A percentile compares a stretch with the other conserved stretches of the same genome.
phyloP scores from a whole-genome alignment of 2,329 filamentous ascomycete genomes.

The Massarina eburnea region DNA sequence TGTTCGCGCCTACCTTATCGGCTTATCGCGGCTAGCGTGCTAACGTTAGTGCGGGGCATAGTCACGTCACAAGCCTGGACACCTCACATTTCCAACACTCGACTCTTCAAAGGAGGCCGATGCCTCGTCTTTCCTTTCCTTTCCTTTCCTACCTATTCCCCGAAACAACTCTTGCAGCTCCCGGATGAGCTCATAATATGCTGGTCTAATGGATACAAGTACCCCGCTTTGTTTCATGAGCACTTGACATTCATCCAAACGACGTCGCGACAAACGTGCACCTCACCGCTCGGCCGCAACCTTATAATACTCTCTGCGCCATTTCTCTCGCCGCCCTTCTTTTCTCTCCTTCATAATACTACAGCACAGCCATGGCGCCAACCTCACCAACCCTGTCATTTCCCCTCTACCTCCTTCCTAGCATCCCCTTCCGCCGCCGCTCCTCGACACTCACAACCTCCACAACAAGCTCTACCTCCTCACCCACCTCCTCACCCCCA shows the following conservation, averaged over 20 bases:
- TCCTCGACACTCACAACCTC: conserved; percentile 42
- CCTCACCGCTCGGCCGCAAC: background rate
- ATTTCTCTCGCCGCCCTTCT: background rate
- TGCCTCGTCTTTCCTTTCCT: background rate
- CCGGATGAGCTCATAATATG: background rate
- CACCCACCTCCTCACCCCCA: conserved; percentile 27
- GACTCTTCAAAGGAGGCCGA: background rate
- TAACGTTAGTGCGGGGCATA: background rate
- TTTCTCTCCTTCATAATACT: background rate
- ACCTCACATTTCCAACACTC: background rate
- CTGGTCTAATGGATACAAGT: background rate
- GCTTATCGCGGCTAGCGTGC: conserved; percentile 1
- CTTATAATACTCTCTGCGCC: background rate
- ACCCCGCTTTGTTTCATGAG: background rate
- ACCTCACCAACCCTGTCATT: conserved; percentile 41
- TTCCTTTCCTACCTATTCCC: background rate
- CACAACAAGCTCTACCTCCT: conserved; percentile 22
- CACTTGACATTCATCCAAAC: background rate
- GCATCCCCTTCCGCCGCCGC: conserved; percentile 43
- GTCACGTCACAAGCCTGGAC: background rate
- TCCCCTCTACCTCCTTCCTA: conserved; percentile 42
- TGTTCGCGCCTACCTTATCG: background rate
- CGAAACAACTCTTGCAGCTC: background rate
- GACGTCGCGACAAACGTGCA: background rate
- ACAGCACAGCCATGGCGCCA: background rate